phyloP scores from a whole-genome alignment of 139 green algal species.

The Tetraselmis striata region DNA sequence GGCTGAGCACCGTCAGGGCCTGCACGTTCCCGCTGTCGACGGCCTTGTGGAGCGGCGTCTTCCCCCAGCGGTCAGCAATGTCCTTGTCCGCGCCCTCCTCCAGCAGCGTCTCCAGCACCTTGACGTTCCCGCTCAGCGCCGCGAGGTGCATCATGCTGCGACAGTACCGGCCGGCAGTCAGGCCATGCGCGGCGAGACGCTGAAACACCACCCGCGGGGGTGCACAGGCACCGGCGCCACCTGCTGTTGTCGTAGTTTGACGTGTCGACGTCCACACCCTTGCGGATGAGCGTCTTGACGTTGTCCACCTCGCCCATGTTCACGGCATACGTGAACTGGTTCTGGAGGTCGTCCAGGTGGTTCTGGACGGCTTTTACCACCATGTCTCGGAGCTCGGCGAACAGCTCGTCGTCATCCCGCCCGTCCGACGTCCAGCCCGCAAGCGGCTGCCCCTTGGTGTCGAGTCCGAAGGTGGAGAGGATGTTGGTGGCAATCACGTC shows the following conservation, averaged over 20 bases:
- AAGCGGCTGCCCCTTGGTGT: conserved; percentile 22
- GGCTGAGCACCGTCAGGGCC: not conserved
- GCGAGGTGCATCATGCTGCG: too few species aligned
- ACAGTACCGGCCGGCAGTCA: too few species aligned
- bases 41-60: conserved; percentile 15
- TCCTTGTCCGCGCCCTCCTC: conserved; percentile 27
- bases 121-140: conserved; percentile 24
- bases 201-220: too few species aligned
- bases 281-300: conserved; percentile 29
- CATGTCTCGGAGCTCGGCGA: conserved; percentile 11
- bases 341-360: conserved; percentile 18
- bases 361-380: conserved; percentile 25
- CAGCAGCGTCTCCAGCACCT: conserved; percentile 36
- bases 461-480: conserved; percentile 20
- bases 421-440: not conserved
- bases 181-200: too few species aligned
- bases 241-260: conserved; percentile 26
- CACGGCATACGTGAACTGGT: conserved; percentile 26
- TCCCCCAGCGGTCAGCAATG: conserved; percentile 18
- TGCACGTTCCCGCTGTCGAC: not conserved
- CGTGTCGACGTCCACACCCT: conserved; percentile 24
- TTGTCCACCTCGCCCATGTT: conserved; percentile 29
- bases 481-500: conserved; percentile 34
- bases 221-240: too few species aligned
- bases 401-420: conserved; percentile 10